Conservation (phyloP, 2,329 filamentous ascomycete species). For the Diaporthe nobilis region DNA sequence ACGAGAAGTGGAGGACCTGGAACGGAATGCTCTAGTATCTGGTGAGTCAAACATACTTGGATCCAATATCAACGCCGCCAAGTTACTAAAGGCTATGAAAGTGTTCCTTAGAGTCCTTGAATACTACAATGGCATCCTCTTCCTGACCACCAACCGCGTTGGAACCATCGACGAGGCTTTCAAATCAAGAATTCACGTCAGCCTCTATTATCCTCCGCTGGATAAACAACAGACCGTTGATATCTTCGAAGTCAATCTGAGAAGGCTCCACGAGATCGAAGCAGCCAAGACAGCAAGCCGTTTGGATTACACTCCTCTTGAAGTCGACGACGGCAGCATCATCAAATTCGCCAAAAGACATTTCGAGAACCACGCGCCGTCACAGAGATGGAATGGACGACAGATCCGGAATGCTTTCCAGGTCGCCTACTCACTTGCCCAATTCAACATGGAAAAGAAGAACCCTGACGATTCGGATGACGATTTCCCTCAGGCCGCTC, state of each 20-base stretch:
- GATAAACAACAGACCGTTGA: slow-evolving; percentile 44
- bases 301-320: background rate
- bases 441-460: background rate
- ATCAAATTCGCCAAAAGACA: background rate
- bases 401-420: slow-evolving; percentile 37
- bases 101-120: slow-evolving; percentile 55
- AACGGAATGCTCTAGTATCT: slow-evolving; percentile 51
- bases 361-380: background rate
- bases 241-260: slow-evolving; percentile 50
- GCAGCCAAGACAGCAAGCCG: background rate
- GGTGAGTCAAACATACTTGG: background rate
- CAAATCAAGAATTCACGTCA: slow-evolving; percentile 56
- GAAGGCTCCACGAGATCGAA: slow-evolving; percentile 27
- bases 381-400: slow-evolving; percentile 35
- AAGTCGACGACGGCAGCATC: slow-evolving; percentile 11
- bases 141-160: slow-evolving; percentile 62
- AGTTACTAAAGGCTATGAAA: slow-evolving; percentile 25
- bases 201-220: slow-evolving; percentile 52
- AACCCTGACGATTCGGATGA: slow-evolving; percentile 3
- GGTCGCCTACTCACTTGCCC: slow-evolving; percentile 38
- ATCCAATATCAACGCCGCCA: accelerated
- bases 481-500: background rate
- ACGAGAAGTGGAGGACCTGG: slow-evolving; percentile 43
- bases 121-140: slow-evolving; percentile 56
- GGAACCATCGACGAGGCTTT: slow-evolving; percentile 62